Evolutionary conservation across 331 rosid genomes (phyloP), one percentile per base, ranked within the genome.

Genomic region (Telfairia occidentalis): DNA sequence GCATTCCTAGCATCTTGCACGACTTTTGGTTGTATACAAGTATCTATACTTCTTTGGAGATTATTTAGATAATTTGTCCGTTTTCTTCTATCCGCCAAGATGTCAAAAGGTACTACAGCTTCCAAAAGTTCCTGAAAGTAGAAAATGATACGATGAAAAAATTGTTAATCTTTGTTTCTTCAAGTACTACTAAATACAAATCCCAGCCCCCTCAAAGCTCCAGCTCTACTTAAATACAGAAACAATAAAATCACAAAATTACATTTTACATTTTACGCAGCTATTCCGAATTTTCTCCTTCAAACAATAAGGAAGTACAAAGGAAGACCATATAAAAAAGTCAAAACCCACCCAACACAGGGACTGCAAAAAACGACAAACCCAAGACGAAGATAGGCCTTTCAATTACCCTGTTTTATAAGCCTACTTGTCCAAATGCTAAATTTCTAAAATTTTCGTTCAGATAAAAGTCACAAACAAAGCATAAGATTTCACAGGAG

Each of bases 71-170:
- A 91, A 63, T 83, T 85, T 30, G 89, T 82, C 45, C 91, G 82
- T 80, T 89, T 91, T 77, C 89, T 85, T 61, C 97, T 83, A 83
- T 94, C 97, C 76, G 85, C 67, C 89, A 88, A 80, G 72, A 91
- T 82, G 80, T 94, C 97, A 85, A 94, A 94, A 15, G 98, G 97
- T 29, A 89, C 89, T 19, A 94, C 96, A 55, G 95, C 98, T 80
- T 94, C 95, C 91, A 89, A 87, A 77, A 94, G 92, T 88, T 91
- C 96, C 98, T 94, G 90, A 71, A 60, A 82, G 79, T 32, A 78
- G 73, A 69, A 52, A 74, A 81, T 57, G 32, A 18, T 18, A 46
- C 49, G 21, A 54, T 35, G 29, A 52, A 23, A 29, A 18, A 28
- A 66, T 73, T 71, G 59, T 72, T 24, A 78, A 30, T 65, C 79